Evolutionary conservation across 2,329 filamentous ascomycete genomes (phyloP).

Genomic region (Apiospora arundinis): DNA sequence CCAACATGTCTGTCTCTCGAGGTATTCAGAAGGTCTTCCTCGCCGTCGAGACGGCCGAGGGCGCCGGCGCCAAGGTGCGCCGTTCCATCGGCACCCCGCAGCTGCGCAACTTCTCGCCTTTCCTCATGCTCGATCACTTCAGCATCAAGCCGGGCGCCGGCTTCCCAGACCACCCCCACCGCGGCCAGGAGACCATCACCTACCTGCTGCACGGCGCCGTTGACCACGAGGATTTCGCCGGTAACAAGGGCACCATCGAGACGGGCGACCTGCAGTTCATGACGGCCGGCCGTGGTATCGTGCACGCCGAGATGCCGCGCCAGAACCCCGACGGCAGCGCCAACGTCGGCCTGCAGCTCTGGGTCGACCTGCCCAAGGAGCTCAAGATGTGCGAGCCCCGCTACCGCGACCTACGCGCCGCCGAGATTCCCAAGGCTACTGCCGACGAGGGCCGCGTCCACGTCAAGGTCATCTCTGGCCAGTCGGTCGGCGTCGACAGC

Average conservation of each 20-base stretch:
- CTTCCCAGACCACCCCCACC: slow-evolving; percentile 86
- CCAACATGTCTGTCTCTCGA: slow-evolving; percentile 72
- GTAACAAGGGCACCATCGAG: slow-evolving; percentile 75
- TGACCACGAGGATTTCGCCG: slow-evolving; percentile 44
- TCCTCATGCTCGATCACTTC: slow-evolving; percentile 97
- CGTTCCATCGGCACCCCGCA: slow-evolving; percentile 85
- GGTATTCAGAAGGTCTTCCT: slow-evolving; percentile 84
- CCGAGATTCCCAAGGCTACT: slow-evolving; percentile 79
- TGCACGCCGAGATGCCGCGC: slow-evolving; percentile 94
- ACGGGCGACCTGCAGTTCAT: slow-evolving; percentile 96
- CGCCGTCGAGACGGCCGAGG: slow-evolving; percentile 85
- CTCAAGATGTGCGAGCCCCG: slow-evolving; percentile 90
- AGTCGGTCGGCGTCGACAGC: slow-evolving; percentile 82
- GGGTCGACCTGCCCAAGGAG: slow-evolving; percentile 86
- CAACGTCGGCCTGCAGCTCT: slow-evolving; percentile 90
- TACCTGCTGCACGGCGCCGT: slow-evolving; percentile 80
- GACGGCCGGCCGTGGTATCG: slow-evolving; percentile 90
- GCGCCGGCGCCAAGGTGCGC: slow-evolving; percentile 84
- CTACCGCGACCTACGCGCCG: slow-evolving; percentile 82
- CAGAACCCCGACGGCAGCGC: slow-evolving; percentile 76
- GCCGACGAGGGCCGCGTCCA: slow-evolving; percentile 75
- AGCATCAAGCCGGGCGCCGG: slow-evolving; percentile 79
- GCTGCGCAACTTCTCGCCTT: slow-evolving; percentile 86
- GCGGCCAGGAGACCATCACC: slow-evolving; percentile 80
- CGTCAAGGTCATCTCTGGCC: slow-evolving; percentile 90